Percentiles rank a stretch among this genome's conserved stretches.
Conservation (phyloP, 495 filamentous ascomycete species). For the Chaetomium fimeti region DNA sequence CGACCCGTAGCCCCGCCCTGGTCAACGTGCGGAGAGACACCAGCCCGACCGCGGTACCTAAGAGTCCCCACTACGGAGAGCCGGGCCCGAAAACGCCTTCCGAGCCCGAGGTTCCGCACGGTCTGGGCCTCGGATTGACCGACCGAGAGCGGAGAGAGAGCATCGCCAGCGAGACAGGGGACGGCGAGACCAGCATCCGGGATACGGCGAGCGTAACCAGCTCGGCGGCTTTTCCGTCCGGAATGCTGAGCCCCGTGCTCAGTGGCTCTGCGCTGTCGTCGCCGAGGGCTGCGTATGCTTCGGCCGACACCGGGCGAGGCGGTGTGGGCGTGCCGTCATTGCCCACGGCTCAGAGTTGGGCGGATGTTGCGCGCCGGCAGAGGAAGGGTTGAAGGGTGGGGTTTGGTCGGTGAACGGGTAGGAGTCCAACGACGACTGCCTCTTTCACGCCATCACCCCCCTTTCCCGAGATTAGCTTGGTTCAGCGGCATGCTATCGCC, state of each 20-base stretch:
- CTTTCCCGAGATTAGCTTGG: no score
- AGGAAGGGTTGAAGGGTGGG: conserved; percentile 6
- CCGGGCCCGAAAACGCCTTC: neutral
- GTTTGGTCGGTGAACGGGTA: neutral
- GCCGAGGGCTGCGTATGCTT: conserved; percentile 23
- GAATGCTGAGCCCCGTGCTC: conserved; percentile 21
- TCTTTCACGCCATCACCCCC: no score
- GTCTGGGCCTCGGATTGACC: conserved; percentile 23
- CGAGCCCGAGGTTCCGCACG: conserved; percentile 8
- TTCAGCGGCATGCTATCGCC: no score
- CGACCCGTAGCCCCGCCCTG: conserved; percentile 16
- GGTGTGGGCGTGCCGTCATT: conserved; percentile 28
- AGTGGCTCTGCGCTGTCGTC: conserved; percentile 30
- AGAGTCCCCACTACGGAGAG: neutral
- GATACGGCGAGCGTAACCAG: conserved; percentile 28
- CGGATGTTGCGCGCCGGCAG: conserved; percentile 31
- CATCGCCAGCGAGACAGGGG: conserved; percentile 5
- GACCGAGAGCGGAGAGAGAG: conserved; percentile 25
- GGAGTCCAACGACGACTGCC: neutral
- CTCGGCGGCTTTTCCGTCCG: conserved; percentile 10
- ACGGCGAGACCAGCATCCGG: conserved; percentile 3
- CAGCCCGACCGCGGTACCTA: neutral
- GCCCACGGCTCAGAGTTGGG: conserved; percentile 39
- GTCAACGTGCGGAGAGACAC: neutral
- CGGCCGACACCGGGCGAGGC: conserved; percentile 14